phyloP scores from a whole-genome alignment of 1,284 basidiomycete species.

The Afroboletus lepidellus region DNA sequence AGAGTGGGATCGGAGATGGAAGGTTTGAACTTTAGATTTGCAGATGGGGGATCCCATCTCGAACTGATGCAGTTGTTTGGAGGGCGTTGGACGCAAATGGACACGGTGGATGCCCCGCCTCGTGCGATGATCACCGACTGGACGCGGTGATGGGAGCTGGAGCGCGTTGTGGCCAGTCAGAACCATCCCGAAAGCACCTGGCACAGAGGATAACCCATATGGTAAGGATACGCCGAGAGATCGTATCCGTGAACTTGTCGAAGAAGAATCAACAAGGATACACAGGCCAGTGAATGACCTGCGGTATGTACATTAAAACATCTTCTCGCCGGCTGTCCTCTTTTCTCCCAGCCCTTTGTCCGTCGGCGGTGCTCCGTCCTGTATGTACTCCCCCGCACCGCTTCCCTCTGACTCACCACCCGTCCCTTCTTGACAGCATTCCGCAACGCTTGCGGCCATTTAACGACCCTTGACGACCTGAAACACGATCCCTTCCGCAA shows the following conservation, averaged over 20 bases:
- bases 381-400: constrained; percentile 3
- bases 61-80: constrained; percentile 6
- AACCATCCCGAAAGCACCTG: constrained; percentile 20
- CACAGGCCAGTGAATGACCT: constrained; percentile 26
- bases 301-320: constrained; percentile 21
- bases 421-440: constrained; percentile 5
- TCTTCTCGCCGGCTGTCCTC: constrained; percentile 5
- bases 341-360: constrained; percentile 10
- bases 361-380: constrained; percentile 24
- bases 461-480: constrained; percentile 35
- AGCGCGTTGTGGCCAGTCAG: constrained; percentile 15
- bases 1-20: constrained; percentile 33
- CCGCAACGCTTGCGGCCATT: constrained; percentile 1
- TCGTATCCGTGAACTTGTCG: constrained; percentile 21
- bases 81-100: not conserved
- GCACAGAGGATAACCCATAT: constrained; percentile 31
- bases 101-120: constrained; percentile 1
- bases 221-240: constrained; percentile 32
- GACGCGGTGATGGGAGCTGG: constrained; percentile 13
- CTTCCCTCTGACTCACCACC: not conserved
- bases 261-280: constrained; percentile 31
- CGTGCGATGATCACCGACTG: constrained; percentile 30
- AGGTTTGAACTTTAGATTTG: constrained; percentile 34
- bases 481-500: constrained; percentile 9
- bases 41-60: constrained; percentile 22